Conservation (phyloP, 2,329 filamentous ascomycete species). For the Colletotrichum gigasporum region DNA sequence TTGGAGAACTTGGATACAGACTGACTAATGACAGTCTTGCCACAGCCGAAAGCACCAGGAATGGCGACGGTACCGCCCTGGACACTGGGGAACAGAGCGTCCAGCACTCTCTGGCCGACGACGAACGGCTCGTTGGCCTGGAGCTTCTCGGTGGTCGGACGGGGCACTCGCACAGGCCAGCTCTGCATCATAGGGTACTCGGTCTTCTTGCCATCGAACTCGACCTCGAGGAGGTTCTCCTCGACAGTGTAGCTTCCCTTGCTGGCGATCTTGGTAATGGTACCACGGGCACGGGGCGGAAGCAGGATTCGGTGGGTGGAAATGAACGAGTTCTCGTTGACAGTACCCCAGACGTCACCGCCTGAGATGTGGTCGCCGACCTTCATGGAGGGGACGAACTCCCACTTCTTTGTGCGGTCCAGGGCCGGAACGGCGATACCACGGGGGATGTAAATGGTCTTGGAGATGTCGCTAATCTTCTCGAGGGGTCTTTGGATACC, state of each 20-base stretch:
- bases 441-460: conserved; percentile 97
- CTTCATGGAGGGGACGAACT: conserved; percentile 91
- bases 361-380: conserved; percentile 97
- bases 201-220: conserved; percentile 96
- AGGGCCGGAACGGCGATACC: conserved; percentile 89
- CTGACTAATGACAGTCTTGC: conserved; percentile 99
- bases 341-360: conserved; percentile 93
- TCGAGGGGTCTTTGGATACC: conserved; percentile 96
- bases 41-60: conserved; percentile 96
- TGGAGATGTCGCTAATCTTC: conserved; percentile 78
- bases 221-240: conserved; percentile 92
- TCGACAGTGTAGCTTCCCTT: conserved; percentile 95
- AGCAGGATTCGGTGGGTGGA: conserved; percentile 93
- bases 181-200: conserved; percentile 98
- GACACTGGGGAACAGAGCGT: conserved; percentile 95
- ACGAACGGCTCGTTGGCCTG: conserved; percentile 91
- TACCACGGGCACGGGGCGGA: conserved; percentile 88
- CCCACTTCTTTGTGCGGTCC: conserved; percentile 94
- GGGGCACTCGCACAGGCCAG: conserved; percentile 96
- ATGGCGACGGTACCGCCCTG: conserved; percentile 98
- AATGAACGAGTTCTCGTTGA: conserved; percentile 96
- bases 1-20: conserved; percentile 99
- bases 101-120: conserved; percentile 95
- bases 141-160: conserved; percentile 91
- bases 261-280: conserved; percentile 87